Evolutionary conservation across 2,329 filamentous ascomycete species (phyloP).

Genomic region (Septoria linicola): DNA sequence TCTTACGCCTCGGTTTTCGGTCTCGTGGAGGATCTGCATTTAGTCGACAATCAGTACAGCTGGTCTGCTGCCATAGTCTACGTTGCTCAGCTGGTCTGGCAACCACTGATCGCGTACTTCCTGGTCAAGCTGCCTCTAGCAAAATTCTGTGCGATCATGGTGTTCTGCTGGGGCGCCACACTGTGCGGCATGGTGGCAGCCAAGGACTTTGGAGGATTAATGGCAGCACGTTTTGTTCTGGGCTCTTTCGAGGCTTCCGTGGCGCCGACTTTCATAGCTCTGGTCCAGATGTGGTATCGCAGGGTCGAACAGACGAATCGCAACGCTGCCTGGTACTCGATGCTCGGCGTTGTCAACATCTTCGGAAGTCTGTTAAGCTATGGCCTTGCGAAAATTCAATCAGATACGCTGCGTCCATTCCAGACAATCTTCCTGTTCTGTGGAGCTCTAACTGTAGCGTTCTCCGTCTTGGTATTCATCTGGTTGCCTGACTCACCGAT

Average conservation of each 20-base stretch:
- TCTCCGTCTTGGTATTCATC: slow-evolving; percentile 53
- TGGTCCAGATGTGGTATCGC: slow-evolving; percentile 34
- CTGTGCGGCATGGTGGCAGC: slow-evolving; percentile 48
- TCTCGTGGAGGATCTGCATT: slow-evolving; percentile 46
- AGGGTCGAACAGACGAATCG: slow-evolving; percentile 33
- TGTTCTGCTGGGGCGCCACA: slow-evolving; percentile 51
- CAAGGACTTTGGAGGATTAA: slow-evolving; percentile 50
- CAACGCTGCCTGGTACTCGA: slow-evolving; percentile 35
- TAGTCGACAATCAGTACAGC: slow-evolving; percentile 47
- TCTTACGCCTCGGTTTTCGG: slow-evolving; percentile 48
- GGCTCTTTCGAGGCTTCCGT: slow-evolving; percentile 55
- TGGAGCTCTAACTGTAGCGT: slow-evolving; percentile 51
- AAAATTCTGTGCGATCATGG: slow-evolving; percentile 41
- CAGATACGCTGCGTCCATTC: slow-evolving; percentile 25
- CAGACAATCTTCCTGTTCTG: slow-evolving; percentile 32
- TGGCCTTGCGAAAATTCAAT: slow-evolving; percentile 31
- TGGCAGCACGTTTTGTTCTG: slow-evolving; percentile 56
- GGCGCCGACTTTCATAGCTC: slow-evolving; percentile 32
- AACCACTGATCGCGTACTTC: slow-evolving; percentile 12
- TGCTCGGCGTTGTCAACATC: slow-evolving; percentile 35
- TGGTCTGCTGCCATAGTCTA: slow-evolving; percentile 53
- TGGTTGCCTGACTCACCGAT: slow-evolving; percentile 66
- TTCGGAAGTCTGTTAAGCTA: slow-evolving; percentile 34
- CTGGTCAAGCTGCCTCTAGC: slow-evolving; percentile 13
- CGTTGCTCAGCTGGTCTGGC: slow-evolving; percentile 45